Base-by-base conservation (phyloP, 345 rosid genomes). In the Lumnitzera racemosa region DNA sequence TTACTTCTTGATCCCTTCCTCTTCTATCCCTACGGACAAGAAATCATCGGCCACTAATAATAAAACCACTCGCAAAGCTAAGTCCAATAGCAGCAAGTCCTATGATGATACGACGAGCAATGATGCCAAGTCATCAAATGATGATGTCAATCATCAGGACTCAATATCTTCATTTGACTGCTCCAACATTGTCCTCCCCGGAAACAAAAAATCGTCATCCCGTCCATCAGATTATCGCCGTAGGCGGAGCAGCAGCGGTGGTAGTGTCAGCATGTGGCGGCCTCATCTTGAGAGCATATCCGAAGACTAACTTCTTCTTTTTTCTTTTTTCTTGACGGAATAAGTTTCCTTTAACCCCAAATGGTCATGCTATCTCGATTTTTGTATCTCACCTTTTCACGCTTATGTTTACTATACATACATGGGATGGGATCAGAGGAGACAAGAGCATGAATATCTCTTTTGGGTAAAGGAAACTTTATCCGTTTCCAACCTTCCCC, bases 241-340 rank as follows among this genome's bases (percentile, higher is more conserved):
- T 16, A 75, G 76, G 65, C 81, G 90, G 53, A 74, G 82, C 48
- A 71, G 66, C 25, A 56, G 84, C 17, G 77, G 83, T 11, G 72
- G 64, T n/a, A 77, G 83, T 11, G 71, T 62, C 49, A 70, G 79
- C 46, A 81, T 65, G 56, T 90, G 97, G 96, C 80, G 61, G 61
- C 97, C 97, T 53, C 87, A 81, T 68, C 87, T 94, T 11, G 76
- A 69, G 49, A 81, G 89, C 86, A 94, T 90, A 69, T 56, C 70
- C 41, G 99, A 94, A 72, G 94, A 89, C 77, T 84, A 71, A 67
- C 27, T 65, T 55, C 62, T 12, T 2, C 0, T 17, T 9, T 2
- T 14, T 20, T 20, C 1, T 20, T 20, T 20, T 20, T 20, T 20
- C 1, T 20, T 20, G 20, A 20, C 20, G 20, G 20, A 20, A 20